Base-by-base conservation (phyloP, 2,329 filamentous ascomycete species). In the Diaporthe batatas region DNA sequence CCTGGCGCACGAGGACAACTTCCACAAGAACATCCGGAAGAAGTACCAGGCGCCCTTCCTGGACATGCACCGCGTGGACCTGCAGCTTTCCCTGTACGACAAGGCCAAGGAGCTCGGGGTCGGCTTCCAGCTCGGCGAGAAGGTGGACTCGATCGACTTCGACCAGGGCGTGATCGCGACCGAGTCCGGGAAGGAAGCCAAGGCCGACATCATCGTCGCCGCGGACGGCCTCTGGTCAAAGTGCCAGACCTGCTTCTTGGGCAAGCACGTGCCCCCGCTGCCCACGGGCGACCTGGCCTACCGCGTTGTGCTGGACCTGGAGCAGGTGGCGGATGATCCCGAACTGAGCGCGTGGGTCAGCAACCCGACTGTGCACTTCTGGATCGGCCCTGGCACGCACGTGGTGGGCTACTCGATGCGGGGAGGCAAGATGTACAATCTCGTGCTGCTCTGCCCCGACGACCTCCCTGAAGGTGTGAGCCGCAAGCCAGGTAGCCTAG, bases 221-320 rank as follows among this genome's bases (percentile, higher is more conserved):
- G 90, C 90, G 0, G 91, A 93, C 75, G 91, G 91, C 0, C 80
- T 93, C 0, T 91, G 90, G 89, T 91, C 89, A 2, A 82, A 83
- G 16, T 90, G 86, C 57, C 84, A 90, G 0, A 83, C 86, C 67
- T 81, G 81, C 3, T 86, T 88, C 21, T 79, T 89, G 0, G 84
- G 84, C 0, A 80, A 77, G 0, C 81, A 83, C 5, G 86, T 88
- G 47, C 80, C 82, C 6, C 89, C 91, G 0, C 78, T 86, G 10
- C 86, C 89, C 0, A 92, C 90, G 0, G 91, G 91, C 0, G 91
- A 93, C 77, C 79, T 93, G 18, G 91, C 91, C 1, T 93, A 92
- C 76, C 84, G 91, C 1, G 87, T 92, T 44, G 86, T 91, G 0
- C 81, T 93, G 3, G 79, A 82, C 0, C 77, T 87, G 0, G 84